Conservation (phyloP, 2,329 filamentous ascomycete genomes). For the Cladorrhinum sp. region DNA sequence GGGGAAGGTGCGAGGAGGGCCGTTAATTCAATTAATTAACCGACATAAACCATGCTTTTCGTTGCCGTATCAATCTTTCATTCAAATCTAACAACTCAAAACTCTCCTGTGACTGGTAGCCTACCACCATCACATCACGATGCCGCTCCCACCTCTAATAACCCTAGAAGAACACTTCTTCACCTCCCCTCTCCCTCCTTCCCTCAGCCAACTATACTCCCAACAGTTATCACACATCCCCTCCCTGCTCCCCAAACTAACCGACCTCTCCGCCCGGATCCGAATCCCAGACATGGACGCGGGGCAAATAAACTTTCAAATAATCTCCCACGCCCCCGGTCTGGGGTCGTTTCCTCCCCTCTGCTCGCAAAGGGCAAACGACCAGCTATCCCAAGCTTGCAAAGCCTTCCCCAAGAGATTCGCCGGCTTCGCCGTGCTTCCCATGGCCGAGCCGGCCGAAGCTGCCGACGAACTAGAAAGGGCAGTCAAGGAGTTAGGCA, state of each 20-base stretch:
- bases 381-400: conserved; percentile 26
- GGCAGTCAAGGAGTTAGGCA: conserved; percentile 42
- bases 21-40: neutral
- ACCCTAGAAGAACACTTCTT: conserved; percentile 43
- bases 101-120: too few relatives aligned
- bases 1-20: neutral
- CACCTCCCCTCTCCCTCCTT: conserved; percentile 21
- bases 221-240: conserved; percentile 26
- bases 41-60: neutral
- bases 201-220: conserved; percentile 19
- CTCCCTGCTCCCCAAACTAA: conserved; percentile 25
- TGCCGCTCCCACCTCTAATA: conserved; percentile 31
- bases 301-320: conserved; percentile 25
- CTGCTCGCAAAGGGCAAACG: conserved; percentile 24
- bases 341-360: conserved; percentile 12
- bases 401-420: conserved; percentile 18
- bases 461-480: conserved; percentile 41
- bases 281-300: conserved; percentile 30
- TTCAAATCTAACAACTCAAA: neutral
- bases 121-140: neutral
- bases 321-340: conserved; percentile 29
- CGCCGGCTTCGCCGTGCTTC: conserved; percentile 31
- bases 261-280: conserved; percentile 19
- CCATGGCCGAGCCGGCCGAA: conserved; percentile 34
- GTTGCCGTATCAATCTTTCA: neutral